Base-by-base conservation (phyloP, 345 rosid genomes). In the Gossypium bickii region DNA sequence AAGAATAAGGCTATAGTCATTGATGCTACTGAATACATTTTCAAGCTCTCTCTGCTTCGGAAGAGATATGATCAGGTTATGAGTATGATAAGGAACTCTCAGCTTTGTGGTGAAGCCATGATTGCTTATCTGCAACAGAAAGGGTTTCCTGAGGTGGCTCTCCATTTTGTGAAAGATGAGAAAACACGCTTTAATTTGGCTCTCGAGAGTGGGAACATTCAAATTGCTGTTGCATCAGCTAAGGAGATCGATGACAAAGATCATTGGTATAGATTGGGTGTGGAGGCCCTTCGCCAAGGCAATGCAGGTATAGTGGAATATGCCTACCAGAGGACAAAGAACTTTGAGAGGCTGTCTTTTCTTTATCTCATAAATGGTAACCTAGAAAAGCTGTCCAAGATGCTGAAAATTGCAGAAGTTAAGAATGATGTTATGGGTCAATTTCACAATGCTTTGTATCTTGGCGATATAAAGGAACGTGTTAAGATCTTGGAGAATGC, bases 101-200 rank as follows among this genome's bases (percentile, higher is more conserved):
- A 91, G 85, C 97, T 95, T 29, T 91, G 98, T 80, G 99, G 99
- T 57, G 94, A 95, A 82, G 98, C 98, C 55, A 84, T 95, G 97
- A 91, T 93, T 74, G 94, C 99, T 51, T 93, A 95, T 82, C 84
- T 95, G 78, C 99, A 95, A 76, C 98, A 93, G 79, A 95, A 34
- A 34, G 41, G 41, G 41, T 34, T 34, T 34, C 41, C 41, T 34
- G 41, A 34, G 41, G 41, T 34, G 41, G 41, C 98, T 75, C 86
- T 94, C 60, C 98, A 94, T 81, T 94, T 94, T 81, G 98, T 94
- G 69, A 93, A 91, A 78, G 98, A 92, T 41, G 98, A 94, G 85
- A 89, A 92, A 77, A 90, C 97, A 72, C 88, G 99, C 25, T 95
- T 92, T 74, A 95, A 93, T 76, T 80, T 95, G 90, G 98, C 99